Percentiles rank a stretch among this genome's conserved stretches.
These are phyloP conservation scores for Fusarium sp. DNA, from an alignment of 2,329 filamentous ascomycete genomes.

Conservation along the genomic window DNA sequence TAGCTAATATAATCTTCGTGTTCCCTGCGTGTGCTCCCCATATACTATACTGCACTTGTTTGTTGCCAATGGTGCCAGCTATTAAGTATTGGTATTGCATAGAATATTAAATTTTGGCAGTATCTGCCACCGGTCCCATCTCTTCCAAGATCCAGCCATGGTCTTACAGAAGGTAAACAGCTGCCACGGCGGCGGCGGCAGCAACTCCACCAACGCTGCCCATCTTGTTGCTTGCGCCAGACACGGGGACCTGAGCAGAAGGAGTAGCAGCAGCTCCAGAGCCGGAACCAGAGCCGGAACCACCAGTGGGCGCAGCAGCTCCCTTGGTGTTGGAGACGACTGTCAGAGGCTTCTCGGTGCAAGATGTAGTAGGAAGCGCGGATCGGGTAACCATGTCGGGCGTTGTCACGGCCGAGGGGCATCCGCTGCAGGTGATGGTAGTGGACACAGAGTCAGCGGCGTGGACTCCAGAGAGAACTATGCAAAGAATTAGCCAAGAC, in stretches of 20 bases:
- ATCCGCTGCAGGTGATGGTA: conserved; percentile 31
- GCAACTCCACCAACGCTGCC: conserved; percentile 12
- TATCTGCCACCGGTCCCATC: background rate
- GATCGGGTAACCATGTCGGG: conserved; percentile 38
- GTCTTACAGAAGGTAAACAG: conserved; percentile 21
- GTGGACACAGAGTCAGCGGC: conserved; percentile 36
- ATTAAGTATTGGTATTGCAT: background rate
- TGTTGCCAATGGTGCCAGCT: background rate
- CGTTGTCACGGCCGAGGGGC: conserved; percentile 16
- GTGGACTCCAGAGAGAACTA: conserved; percentile 32
- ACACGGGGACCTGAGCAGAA: conserved; percentile 13
- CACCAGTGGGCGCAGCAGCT: conserved; percentile 27
- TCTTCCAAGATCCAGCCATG: background rate
- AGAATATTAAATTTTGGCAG: conserved; percentile 18
- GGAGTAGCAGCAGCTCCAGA: conserved; percentile 22
- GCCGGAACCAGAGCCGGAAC: background rate
- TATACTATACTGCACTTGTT: background rate
- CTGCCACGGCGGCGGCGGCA: conserved; percentile 2
- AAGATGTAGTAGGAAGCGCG: conserved; percentile 27
- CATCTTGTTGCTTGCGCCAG: conserved; percentile 30
- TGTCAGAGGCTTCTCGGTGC: conserved; percentile 25
- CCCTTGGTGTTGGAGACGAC: conserved; percentile 17
- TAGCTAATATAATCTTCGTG: background rate
- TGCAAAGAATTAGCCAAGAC: background rate
- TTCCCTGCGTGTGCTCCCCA: background rate